phyloP scores from a whole-genome alignment of 2,329 filamentous ascomycete genomes.

The Pseudogymnoascus sp. region DNA sequence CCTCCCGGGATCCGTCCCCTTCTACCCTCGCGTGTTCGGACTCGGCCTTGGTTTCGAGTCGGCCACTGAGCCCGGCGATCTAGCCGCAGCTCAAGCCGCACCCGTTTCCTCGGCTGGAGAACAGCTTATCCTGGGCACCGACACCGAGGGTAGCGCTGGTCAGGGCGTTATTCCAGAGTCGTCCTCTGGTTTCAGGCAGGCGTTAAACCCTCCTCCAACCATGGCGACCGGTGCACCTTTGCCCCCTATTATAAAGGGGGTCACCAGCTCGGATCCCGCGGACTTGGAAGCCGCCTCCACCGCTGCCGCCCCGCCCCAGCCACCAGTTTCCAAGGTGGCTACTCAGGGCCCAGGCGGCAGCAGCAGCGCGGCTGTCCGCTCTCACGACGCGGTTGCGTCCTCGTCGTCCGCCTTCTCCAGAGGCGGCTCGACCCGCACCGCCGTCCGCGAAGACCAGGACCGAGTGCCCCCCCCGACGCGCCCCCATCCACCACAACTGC shows the following conservation, averaged over 20 bases:
- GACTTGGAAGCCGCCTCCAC: not conserved
- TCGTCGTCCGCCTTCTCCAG: not conserved
- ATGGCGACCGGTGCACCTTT: conserved; percentile 6
- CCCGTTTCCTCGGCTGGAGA: not conserved
- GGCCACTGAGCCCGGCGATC: not conserved
- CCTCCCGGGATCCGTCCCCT: not conserved
- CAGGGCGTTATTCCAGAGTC: not conserved
- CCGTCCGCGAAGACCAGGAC: not conserved
- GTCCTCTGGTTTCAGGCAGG: not conserved
- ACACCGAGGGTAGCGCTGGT: not conserved
- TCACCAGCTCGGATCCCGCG: not conserved
- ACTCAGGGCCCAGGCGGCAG: not conserved
- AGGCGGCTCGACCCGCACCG: not conserved
- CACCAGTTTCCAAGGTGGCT: not conserved
- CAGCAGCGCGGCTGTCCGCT: not conserved
- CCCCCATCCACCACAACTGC: not conserved
- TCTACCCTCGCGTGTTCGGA: not conserved
- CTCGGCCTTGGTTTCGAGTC: not conserved
- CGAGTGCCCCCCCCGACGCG: not conserved
- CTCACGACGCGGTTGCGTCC: not conserved
- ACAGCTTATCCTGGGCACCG: not conserved
- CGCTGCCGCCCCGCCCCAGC: not conserved
- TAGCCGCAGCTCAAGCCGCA: not conserved
- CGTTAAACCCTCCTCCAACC: not conserved
- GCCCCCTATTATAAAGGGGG: conserved; percentile 5